Evolutionary conservation across 2,329 filamentous ascomycete genomes (phyloP), one percentile per base, ranked within the genome.

Genomic region (Exophiala viscosa): DNA sequence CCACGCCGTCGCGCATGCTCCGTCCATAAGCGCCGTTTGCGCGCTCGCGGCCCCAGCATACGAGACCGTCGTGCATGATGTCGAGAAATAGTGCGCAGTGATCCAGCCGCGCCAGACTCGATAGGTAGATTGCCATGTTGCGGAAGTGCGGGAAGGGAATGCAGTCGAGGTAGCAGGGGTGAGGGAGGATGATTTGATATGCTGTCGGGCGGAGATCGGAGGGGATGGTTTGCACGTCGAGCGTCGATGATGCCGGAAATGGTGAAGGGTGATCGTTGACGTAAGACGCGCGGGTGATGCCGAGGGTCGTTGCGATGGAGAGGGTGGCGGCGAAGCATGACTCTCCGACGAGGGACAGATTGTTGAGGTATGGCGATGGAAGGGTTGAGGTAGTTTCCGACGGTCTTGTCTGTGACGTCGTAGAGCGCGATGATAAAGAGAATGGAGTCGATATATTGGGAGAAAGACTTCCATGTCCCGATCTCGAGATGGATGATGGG

Each of bases 21-120:
- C 62, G 57, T 63, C 70, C 69, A 20, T 42, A 47, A 11, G 17
- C 14, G 18, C 31, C 45, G 15, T 42, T 53, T 8, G 49, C 49
- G 20, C 64, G 64, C 11, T 58, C 34, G 10, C 65, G 62, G 5
- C 70, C 70, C 69, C 70, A 73, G 55, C 70, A 72, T 5, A 69
- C 57, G 41, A 73, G 54, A 3, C 66, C 70, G 36, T 70, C 69
- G 8, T 60, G 57, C 33, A 62, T 56, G 18, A 72, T 59, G 50
- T 73, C 70, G n/a, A 64, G 55, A 40, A 70, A 73, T 28, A 73
- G 58, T 18, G 65, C 61, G 14, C 65, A 62, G 51, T 73, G 70
- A 44, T 72, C 69, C 5, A 73, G 52, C 23, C 39, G 39, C 20
- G 34, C 52, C 17, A 49, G 20, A 31, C 50, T 52, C 15, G 54